Evolutionary conservation across 192 early-diverging fungal species (phyloP), one percentile per base, ranked within the genome.

Genomic region (Gonapodya prolifera): DNA sequence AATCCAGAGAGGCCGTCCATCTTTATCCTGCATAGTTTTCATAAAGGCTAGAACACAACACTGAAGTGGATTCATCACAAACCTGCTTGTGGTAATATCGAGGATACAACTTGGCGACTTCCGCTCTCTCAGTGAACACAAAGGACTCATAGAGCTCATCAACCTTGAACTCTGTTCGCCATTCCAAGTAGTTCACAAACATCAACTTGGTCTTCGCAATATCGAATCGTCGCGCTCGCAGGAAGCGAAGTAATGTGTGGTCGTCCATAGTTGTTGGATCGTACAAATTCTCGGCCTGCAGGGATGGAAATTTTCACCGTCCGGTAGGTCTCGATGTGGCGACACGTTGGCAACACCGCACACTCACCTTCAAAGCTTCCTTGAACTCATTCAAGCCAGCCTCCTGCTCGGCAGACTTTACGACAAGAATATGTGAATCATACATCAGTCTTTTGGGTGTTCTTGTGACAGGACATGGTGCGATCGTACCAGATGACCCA

Each of bases 1-100:
- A 80, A 97, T 91, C 80, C 96, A 98, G 71, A 98, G 82, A 1
- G 95, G 94, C 76, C 93, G 88, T 28, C 95, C 97, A 33, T 90
- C 84, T 80, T 91, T 95, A 87, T 98, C 97, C 76, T 85, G 87
- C 78, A 95, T 95, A 73, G 8, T 8, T 16, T 61, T 61, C 23
- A 23, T 61, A 61, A 61, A 23, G 8, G 45, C 8, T 8, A 61
- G 45, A 61, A 8, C n/a, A n/a, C n/a, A n/a, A n/a, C n/a, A n/a
- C n/a, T n/a, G n/a, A n/a, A n/a, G n/a, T n/a, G n/a, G n/a, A n/a
- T n/a, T n/a, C 8, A 16, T 61, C 45, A 61, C 45, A 61, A 8
- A 61, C 45, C 45, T 61, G 45, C 45, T 61, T 61, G 85, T 98
- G 97, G 82, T 93, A 93, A 82, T 87, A 93, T 33, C 90, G 85